phyloP scores from a whole-genome alignment of 1,284 basidiomycete species.

The Trametes pubescens region DNA sequence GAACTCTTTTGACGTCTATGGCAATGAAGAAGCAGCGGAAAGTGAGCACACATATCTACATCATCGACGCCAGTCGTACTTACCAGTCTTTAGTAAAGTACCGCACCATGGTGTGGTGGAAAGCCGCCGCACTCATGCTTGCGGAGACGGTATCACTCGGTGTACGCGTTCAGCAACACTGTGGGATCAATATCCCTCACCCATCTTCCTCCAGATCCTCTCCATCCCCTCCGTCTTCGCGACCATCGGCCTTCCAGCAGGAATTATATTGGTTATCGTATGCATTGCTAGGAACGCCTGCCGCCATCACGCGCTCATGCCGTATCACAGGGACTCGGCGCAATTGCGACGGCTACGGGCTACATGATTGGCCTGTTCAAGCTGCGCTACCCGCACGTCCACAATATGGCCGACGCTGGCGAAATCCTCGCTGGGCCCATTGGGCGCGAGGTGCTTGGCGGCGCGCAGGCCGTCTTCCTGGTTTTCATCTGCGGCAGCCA shows the following conservation, averaged over 20 bases:
- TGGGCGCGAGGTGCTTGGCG: conserved; percentile 55
- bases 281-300: neutral
- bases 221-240: conserved; percentile 44
- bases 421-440: conserved; percentile 59
- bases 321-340: conserved; percentile 36
- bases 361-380: conserved; percentile 44
- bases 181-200: neutral
- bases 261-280: conserved; percentile 42
- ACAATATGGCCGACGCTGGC: conserved; percentile 56
- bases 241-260: conserved; percentile 42
- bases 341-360: conserved; percentile 40
- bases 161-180: conserved; percentile 24
- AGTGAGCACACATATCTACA: conserved; percentile 27
- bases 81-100: conserved; percentile 40
- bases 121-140: conserved; percentile 45
- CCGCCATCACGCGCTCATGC: neutral
- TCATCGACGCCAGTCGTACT: neutral
- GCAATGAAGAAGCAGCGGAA: conserved; percentile 23
- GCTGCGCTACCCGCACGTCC: conserved; percentile 44
- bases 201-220: conserved; percentile 35
- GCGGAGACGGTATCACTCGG: conserved; percentile 45
- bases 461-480: conserved; percentile 60
- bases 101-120: conserved; percentile 47
- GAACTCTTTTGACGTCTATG: conserved; percentile 26
- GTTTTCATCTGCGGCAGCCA: conserved; percentile 48